Evolutionary conservation across 129 eudicot genomes (phyloP).

Genomic region (Lactuca sativa): DNA sequence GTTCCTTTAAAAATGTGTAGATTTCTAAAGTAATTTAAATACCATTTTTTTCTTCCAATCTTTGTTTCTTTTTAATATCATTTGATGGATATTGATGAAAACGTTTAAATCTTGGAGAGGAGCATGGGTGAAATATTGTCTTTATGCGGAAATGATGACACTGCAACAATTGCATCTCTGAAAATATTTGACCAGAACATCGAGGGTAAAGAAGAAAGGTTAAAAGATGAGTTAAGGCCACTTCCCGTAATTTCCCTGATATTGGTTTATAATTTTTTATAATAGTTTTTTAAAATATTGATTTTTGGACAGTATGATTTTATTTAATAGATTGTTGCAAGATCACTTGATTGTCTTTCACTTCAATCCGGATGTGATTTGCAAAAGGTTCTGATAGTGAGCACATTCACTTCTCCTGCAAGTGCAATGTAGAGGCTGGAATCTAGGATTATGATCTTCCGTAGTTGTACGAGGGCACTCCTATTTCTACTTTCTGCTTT

Average conservation of each 20-base stretch:
- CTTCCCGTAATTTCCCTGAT: background rate
- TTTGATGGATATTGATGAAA: too few relatives aligned
- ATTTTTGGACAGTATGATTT: slow-evolving; percentile 2
- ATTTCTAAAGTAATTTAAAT: too few relatives aligned
- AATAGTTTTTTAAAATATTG: background rate
- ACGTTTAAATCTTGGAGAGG: slow-evolving; percentile 76
- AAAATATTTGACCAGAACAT: slow-evolving; percentile 40
- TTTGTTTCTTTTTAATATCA: too few relatives aligned
- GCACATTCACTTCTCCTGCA: slow-evolving; percentile 50
- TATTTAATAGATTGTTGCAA: slow-evolving; percentile 63
- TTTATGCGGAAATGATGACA: slow-evolving; percentile 72
- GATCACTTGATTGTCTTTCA: slow-evolving; percentile 78
- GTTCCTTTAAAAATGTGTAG: too few relatives aligned
- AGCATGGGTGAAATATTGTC: slow-evolving; percentile 86
- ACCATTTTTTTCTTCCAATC: too few relatives aligned
- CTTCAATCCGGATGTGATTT: slow-evolving; percentile 72
- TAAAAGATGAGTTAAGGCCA: slow-evolving; percentile 64
- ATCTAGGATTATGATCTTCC: slow-evolving; percentile 71
- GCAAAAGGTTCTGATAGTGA: slow-evolving; percentile 66
- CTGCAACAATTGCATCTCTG: slow-evolving; percentile 72
- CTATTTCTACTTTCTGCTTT: slow-evolving; percentile 84
- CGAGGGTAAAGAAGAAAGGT: slow-evolving; percentile 45
- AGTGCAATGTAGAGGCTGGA: slow-evolving; percentile 67
- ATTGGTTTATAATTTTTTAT: too few relatives aligned
- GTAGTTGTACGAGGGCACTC: slow-evolving; percentile 94